Conservation (phyloP, 441 rosid genomes). For the Aquilaria agallochum region DNA sequence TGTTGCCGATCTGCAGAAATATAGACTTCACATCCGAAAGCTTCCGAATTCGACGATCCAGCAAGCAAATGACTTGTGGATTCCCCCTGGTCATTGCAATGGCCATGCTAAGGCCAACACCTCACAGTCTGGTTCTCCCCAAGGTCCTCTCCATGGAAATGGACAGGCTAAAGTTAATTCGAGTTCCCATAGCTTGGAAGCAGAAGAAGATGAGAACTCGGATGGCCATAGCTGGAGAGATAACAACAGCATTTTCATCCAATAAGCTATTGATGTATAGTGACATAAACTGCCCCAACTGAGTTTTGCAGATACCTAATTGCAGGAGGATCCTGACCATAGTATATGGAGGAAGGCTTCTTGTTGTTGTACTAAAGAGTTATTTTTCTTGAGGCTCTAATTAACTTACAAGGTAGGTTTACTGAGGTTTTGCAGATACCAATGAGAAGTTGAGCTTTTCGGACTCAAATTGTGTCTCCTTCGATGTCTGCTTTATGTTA, state of each 20-base stretch:
- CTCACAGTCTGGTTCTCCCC: slow-evolving; percentile 37
- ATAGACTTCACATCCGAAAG: slow-evolving; percentile 50
- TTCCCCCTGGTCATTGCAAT: slow-evolving; percentile 12
- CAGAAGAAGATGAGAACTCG: slow-evolving; percentile 33
- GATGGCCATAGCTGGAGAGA: slow-evolving; percentile 51
- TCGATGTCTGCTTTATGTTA: too few relatives aligned
- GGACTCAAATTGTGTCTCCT: slow-evolving; percentile 8
- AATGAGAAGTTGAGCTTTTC: slow-evolving; percentile 7
- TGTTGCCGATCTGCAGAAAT: slow-evolving; percentile 38
- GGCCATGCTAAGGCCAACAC: slow-evolving; percentile 21
- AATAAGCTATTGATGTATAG: slow-evolving; percentile 24
- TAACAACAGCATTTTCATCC: slow-evolving; percentile 3
- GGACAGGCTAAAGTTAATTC: slow-evolving; percentile 23
- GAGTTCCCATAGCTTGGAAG: slow-evolving; percentile 19
- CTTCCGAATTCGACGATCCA: slow-evolving; percentile 20
- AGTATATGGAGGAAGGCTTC: slow-evolving; percentile 7
- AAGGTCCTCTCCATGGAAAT: slow-evolving; percentile 28
- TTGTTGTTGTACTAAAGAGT: background rate
- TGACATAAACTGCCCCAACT: slow-evolving; percentile 12
- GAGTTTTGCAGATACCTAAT: slow-evolving; percentile 11
- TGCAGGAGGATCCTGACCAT: too few relatives aligned
- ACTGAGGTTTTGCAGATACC: slow-evolving; percentile 15
- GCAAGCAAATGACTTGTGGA: slow-evolving; percentile 15
- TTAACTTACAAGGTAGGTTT: slow-evolving; percentile 3
- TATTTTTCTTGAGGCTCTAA: slow-evolving; percentile 7